Evolutionary conservation across 257 asterid species (phyloP), one percentile per base, ranked within the genome.

Genomic region (Forsythia viridissima): DNA sequence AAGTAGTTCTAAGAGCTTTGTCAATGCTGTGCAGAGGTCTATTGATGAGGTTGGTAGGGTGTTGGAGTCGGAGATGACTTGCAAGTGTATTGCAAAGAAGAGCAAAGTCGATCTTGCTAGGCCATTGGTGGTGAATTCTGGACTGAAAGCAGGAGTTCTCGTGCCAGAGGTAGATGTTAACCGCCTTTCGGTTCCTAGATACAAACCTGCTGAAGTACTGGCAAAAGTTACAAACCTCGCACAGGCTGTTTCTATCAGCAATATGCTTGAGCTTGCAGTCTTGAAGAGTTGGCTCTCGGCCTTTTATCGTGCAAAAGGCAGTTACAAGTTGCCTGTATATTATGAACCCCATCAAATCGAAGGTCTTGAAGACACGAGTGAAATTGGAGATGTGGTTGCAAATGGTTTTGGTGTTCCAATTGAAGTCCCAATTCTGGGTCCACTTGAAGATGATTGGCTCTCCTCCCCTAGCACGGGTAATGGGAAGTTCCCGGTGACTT

Each of bases 291-390:
- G 89, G 91, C 76, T 91, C 4, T 88, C 96, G 71, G 86, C 89
- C 8, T 88, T 86, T 51, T 82, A 81, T 76, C 85, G 86, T 21
- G 77, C 82, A 1, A 89, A 79, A 68, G 83, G 81, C 71, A 89
- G 89, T 18, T 7, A 39, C 76, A 46, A 38, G 8, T 82, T 90
- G 78, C 76, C 89, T 13, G 43, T 36, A 16, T 89, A 71, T 48
- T 18, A 8, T 20, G 91, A 86, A 38, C 89, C 96, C 7, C 24
- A 43, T 40, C 69, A 8, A 20, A 82, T 92, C 8, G 96, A 90
- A 82, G 98, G 96, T 55, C 77, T 94, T 76, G 98, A 92, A 75
- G 97, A 88, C 71, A 74, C 76, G 42, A 61, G 39, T 40, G 55
- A 63, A 46, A 72, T 24, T 68, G 77, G 11, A 8, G 37, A 36